Percentiles rank a stretch among this genome's conserved stretches.
phyloP scores from a whole-genome alignment of 768 basidiomycete species.

The Naganishia kalamii region DNA sequence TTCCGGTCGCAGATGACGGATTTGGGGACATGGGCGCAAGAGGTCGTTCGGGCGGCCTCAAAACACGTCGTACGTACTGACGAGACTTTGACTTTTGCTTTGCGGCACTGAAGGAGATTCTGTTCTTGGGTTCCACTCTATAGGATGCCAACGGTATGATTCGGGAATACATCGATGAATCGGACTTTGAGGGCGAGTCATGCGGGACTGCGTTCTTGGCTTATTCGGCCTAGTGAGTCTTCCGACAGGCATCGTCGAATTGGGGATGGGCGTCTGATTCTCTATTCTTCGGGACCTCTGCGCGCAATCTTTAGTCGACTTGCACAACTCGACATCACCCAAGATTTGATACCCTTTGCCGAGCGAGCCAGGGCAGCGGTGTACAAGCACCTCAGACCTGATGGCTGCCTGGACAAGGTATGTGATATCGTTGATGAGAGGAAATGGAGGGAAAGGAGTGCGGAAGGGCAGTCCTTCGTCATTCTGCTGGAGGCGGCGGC shows the following conservation, averaged over 20 bases:
- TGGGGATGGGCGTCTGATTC: neutral
- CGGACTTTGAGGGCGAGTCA: slow-evolving; percentile 1
- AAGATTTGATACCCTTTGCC: neutral
- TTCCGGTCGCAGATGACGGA: slow-evolving; percentile 3
- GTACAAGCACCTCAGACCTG: neutral
- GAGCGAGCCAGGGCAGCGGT: neutral
- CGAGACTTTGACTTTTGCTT: no score
- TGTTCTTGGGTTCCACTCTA: neutral
- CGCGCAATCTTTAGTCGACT: neutral
- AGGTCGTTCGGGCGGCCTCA: neutral
- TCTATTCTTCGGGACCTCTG: no score
- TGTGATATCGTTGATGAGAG: slow-evolving; percentile 19
- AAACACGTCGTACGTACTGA: neutral
- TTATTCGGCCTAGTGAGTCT: slow-evolving; percentile 7
- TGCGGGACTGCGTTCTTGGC: slow-evolving; percentile 10
- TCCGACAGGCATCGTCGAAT: neutral
- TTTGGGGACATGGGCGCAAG: neutral
- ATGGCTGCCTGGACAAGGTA: slow-evolving; percentile 3
- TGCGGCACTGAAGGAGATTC: no score
- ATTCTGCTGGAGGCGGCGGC: slow-evolving; percentile 13
- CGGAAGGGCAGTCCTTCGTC: slow-evolving; percentile 17
- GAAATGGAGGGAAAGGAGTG: slow-evolving; percentile 7
- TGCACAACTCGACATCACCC: neutral
- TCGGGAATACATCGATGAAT: slow-evolving; percentile 7
- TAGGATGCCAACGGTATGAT: slow-evolving; percentile 7